These are phyloP conservation scores for Aspergillus neotritici DNA, from an alignment of 2,329 filamentous ascomycete genomes.

Conservation along the genomic window DNA sequence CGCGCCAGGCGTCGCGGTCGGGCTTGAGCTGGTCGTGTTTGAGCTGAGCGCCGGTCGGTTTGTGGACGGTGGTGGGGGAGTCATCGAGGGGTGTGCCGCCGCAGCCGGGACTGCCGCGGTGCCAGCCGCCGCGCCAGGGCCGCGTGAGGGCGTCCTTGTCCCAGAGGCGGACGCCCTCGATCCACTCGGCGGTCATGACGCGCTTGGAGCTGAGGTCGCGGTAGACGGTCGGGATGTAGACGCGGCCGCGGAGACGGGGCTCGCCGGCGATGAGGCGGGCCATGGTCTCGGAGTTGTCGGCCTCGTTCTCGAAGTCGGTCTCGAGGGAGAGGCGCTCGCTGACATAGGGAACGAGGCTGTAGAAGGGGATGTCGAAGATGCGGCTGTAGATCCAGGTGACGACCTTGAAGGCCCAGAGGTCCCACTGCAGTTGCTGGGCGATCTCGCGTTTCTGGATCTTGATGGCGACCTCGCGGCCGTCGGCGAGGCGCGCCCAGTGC, in stretches of 20 bases:
- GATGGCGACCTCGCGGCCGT: constrained; percentile 87
- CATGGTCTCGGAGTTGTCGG: constrained; percentile 82
- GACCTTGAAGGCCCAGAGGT: constrained; percentile 92
- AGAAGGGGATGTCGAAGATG: constrained; percentile 90
- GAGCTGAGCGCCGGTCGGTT: constrained; percentile 31
- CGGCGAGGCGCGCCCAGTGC: constrained; percentile 80
- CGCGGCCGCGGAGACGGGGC: constrained; percentile 66
- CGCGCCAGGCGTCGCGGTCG: constrained; percentile 71
- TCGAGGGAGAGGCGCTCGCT: constrained; percentile 86
- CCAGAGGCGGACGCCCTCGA: constrained; percentile 89
- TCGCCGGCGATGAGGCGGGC: constrained; percentile 68
- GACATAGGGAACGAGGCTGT: constrained; percentile 86
- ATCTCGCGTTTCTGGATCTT: constrained; percentile 98
- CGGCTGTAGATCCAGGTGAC: constrained; percentile 76
- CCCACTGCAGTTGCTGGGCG: constrained; percentile 82
- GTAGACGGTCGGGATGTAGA: constrained; percentile 85
- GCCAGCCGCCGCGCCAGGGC: constrained; percentile 72
- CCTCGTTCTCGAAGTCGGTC: constrained; percentile 91
- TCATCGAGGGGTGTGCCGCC: constrained; percentile 58
- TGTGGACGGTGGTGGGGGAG: constrained; percentile 24
- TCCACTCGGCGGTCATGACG: constrained; percentile 94
- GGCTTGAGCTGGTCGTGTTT: constrained; percentile 63
- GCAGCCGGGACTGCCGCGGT: constrained; percentile 71
- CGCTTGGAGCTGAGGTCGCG: constrained; percentile 74
- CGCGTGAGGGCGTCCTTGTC: constrained; percentile 76